Evolutionary conservation across 2,329 filamentous ascomycete species (phyloP).

Genomic region (Colletotrichum costaricense): DNA sequence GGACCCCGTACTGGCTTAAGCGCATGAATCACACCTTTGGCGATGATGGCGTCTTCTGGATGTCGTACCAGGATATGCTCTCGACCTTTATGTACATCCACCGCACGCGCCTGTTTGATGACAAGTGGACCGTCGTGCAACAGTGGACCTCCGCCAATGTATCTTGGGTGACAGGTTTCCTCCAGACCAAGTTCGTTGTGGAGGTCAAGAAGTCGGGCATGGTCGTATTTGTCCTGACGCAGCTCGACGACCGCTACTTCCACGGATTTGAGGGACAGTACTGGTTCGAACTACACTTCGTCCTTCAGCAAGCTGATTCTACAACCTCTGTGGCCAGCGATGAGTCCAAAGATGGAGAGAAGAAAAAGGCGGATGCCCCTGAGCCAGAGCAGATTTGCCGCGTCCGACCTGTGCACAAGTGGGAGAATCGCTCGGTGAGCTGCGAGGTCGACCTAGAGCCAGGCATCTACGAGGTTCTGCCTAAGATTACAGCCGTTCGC

Average conservation of each 20-base stretch:
- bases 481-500: conserved; percentile 71
- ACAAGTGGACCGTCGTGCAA: conserved; percentile 56
- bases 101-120: conserved; percentile 67
- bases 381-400: conserved; percentile 46
- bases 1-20: conserved; percentile 83
- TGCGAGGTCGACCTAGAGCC: conserved; percentile 78
- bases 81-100: conserved; percentile 69
- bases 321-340: conserved; percentile 5
- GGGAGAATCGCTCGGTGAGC: conserved; percentile 72
- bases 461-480: conserved; percentile 75
- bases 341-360: neutral
- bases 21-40: conserved; percentile 80
- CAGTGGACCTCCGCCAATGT: conserved; percentile 56
- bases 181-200: conserved; percentile 56
- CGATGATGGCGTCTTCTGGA: conserved; percentile 77
- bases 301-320: conserved; percentile 48
- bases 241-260: conserved; percentile 60
- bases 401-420: conserved; percentile 46
- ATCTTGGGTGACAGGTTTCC: conserved; percentile 58
- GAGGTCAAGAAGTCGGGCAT: conserved; percentile 53
- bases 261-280: conserved; percentile 57
- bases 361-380: conserved; percentile 11
- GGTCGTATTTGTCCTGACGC: conserved; percentile 56
- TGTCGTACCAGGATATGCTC: conserved; percentile 69
- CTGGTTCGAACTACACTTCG: conserved; percentile 54